Evolutionary conservation across 306 rosid genomes (phyloP), one percentile per base, ranked within the genome.

Genomic region (Lathyrus oleraceus): DNA sequence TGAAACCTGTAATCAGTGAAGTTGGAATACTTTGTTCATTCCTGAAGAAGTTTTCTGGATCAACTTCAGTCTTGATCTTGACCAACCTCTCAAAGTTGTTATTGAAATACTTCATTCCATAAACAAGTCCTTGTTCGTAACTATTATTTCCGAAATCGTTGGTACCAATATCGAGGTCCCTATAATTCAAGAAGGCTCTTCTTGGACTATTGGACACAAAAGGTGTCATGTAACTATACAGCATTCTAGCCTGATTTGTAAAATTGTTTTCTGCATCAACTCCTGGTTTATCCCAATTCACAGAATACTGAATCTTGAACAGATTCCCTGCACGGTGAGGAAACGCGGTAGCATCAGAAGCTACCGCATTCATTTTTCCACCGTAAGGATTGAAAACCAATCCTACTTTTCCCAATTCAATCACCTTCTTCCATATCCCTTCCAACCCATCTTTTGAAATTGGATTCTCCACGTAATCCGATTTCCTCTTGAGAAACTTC

Each of bases 301-400:
- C 86, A 0, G 84, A 75, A 48, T 83, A 79, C 68, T 83, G 84
- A 72, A 83, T 83, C 72, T 79, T 83, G 66, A 65, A 82, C 27
- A 82, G 69, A 54, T 82, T 82, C 61, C 86, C 86, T 0, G 47
- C 76, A 3, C 84, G 73, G 47, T 83, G 84, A 56, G 86, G 81
- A 72, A 83, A 83, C 0, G 86, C 45, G 0, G 84, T 83, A 5
- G 79, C 79, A 76, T 79, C 20, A 0, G 79, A 42, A 0, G 77
- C 8, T 1, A 76, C 61, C 65, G 56, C 52, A 28, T 38, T 47
- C 86, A 83, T 83, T 63, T 32, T 83, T 16, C 84, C 86, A 8
- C 86, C 84, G 53, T 83, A 83, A 61, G 86, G 86, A 25, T 83
- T 83, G 74, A 83, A 83, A 56, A 79, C 79, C 25, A 79, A 61